Evolutionary conservation across 1,284 basidiomycete genomes (phyloP).

Genomic region (Inonotus obliquus): DNA sequence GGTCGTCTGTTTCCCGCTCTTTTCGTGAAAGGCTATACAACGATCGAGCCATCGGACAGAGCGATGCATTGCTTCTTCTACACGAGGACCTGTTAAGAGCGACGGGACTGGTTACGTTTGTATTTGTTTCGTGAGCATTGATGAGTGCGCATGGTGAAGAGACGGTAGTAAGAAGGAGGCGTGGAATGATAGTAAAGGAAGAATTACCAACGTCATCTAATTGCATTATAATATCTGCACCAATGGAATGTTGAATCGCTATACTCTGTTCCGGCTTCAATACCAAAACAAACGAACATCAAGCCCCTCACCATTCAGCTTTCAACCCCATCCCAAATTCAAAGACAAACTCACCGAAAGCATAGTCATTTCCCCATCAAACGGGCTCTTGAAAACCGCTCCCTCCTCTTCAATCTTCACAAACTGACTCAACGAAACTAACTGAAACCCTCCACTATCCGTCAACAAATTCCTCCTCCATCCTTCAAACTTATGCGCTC

Average conservation of each 20-base stretch:
- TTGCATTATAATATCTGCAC: constrained; percentile 89
- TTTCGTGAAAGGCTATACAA: constrained; percentile 69
- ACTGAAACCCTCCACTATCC: constrained; percentile 85
- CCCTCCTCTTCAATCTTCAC: constrained; percentile 83
- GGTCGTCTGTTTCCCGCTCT: constrained; percentile 51
- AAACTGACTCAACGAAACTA: constrained; percentile 81
- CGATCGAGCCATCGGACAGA: constrained; percentile 83
- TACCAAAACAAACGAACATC: not conserved
- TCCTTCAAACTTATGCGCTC: constrained; percentile 80
- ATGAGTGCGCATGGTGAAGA: no score
- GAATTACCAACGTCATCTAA: constrained; percentile 76
- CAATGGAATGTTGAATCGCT: constrained; percentile 80
- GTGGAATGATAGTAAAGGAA: not conserved
- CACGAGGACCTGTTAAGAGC: constrained; percentile 68
- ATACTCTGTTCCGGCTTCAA: constrained; percentile 78
- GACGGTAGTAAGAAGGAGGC: not conserved
- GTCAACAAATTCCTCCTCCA: constrained; percentile 82
- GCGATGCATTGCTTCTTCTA: constrained; percentile 78
- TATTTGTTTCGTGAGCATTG: no score
- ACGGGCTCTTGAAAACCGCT: constrained; percentile 77
- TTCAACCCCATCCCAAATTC: not conserved
- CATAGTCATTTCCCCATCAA: constrained; percentile 80
- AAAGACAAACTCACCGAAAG: constrained; percentile 52
- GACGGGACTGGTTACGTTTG: constrained; percentile 52
- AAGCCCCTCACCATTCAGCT: no score